These are phyloP conservation scores for Penicillium brasilianum DNA, from an alignment of 2,329 filamentous ascomycete genomes.

Conservation along the genomic window DNA sequence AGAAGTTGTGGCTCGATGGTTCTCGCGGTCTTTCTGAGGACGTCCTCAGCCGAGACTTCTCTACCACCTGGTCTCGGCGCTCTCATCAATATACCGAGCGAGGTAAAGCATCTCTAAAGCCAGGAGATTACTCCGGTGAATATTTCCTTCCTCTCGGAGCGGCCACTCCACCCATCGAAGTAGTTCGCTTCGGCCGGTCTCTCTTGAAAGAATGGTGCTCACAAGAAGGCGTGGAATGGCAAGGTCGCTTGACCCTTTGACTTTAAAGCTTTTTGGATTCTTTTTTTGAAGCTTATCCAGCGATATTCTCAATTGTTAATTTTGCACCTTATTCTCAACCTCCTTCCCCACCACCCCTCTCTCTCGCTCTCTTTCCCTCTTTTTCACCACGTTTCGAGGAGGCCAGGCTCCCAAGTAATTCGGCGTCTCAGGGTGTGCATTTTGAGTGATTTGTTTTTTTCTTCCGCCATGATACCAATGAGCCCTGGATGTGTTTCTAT, in stretches of 20 bases:
- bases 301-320: slow-evolving; percentile 5
- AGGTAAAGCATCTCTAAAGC: slow-evolving; percentile 41
- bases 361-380: background rate
- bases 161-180: slow-evolving; percentile 51
- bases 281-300: background rate
- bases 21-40: slow-evolving; percentile 48
- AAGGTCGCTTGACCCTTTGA: slow-evolving; percentile 47
- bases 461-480: slow-evolving; percentile 40
- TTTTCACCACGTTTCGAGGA: background rate
- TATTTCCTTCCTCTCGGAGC: slow-evolving; percentile 52
- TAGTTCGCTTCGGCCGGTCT: slow-evolving; percentile 51
- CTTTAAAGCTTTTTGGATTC: slow-evolving; percentile 35
- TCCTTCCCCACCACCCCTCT: no score
- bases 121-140: slow-evolving; percentile 43
- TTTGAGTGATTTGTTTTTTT: slow-evolving; percentile 20
- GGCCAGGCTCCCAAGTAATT: slow-evolving; percentile 1
- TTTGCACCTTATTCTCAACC: no score
- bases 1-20: slow-evolving; percentile 51
- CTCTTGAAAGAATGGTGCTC: slow-evolving; percentile 54
- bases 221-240: slow-evolving; percentile 53
- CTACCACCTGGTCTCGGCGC: slow-evolving; percentile 50
- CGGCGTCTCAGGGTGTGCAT: slow-evolving; percentile 17
- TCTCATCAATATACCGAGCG: slow-evolving; percentile 45
- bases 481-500: slow-evolving; percentile 26
- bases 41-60: slow-evolving; percentile 48